Evolutionary conservation across 2,329 filamentous ascomycete species (phyloP).

Genomic region (Penicillium polonicum): DNA sequence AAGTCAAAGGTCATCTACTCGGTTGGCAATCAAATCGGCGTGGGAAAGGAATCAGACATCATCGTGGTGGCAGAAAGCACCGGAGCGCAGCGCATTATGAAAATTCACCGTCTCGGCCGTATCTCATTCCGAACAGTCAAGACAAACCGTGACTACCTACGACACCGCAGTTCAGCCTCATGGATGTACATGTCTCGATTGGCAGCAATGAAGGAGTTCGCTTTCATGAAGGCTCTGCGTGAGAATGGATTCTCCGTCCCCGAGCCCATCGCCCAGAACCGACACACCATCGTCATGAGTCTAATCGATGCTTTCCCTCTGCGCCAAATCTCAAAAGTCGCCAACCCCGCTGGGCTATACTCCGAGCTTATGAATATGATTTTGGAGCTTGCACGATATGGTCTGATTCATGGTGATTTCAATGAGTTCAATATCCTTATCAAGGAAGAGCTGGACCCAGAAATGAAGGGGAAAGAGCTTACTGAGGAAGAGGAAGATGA

Average conservation of each 20-base stretch:
- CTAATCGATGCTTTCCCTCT: conserved; percentile 90
- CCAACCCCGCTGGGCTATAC: conserved; percentile 82
- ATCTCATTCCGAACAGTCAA: conserved; percentile 98
- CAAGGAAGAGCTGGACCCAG: conserved; percentile 62
- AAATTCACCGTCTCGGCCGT: conserved; percentile 91
- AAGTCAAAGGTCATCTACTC: conserved; percentile 80
- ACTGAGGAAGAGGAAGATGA: conserved; percentile 31
- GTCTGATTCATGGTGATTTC: conserved; percentile 95
- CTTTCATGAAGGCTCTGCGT: conserved; percentile 85
- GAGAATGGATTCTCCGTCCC: conserved; percentile 88
- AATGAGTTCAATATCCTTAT: conserved; percentile 99
- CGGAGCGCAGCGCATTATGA: conserved; percentile 78
- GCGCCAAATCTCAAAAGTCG: conserved; percentile 79
- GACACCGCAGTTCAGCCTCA: conserved; percentile 73
- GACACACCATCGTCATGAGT: conserved; percentile 95
- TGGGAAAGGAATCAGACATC: conserved; percentile 97
- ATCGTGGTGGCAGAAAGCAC: conserved; percentile 82
- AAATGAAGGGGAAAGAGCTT: conserved; percentile 40
- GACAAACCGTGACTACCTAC: conserved; percentile 91
- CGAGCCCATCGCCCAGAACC: conserved; percentile 79
- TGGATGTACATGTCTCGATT: conserved; percentile 99
- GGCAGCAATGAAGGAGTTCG: conserved; percentile 89
- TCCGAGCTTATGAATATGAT: conserved; percentile 87
- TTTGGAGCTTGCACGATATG: conserved; percentile 76
- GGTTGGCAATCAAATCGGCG: conserved; percentile 89